phyloP scores from a whole-genome alignment of 1,139 yeast species.

The Kluyveromyces marxianus region DNA sequence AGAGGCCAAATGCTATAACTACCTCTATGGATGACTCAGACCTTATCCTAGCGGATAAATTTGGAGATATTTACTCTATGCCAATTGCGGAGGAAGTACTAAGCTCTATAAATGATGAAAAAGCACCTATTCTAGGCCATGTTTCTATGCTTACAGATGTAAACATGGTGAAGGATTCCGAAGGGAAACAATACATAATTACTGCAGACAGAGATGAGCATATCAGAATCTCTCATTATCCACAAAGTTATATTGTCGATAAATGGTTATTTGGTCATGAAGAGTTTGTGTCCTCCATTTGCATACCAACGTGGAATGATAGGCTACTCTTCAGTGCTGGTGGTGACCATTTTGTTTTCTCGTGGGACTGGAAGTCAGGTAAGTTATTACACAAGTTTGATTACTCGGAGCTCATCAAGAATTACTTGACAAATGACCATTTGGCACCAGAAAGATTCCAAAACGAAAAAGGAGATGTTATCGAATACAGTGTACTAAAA shows the following conservation, averaged over 20 bases:
- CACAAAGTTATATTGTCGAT: constrained; percentile 69
- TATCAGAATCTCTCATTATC: constrained; percentile 77
- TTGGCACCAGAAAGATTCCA: constrained; percentile 62
- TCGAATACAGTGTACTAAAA: constrained; percentile 49
- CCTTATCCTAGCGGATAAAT: constrained; percentile 84
- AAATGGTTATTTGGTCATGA: constrained; percentile 83
- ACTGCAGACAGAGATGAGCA: constrained; percentile 97
- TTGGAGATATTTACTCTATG: constrained; percentile 83
- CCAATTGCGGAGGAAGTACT: constrained; percentile 30
- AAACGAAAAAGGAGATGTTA: constrained; percentile 38
- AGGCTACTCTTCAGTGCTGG: constrained; percentile 69
- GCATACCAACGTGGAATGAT: constrained; percentile 44
- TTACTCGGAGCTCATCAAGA: constrained; percentile 41
- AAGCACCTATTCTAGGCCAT: constrained; percentile 75
- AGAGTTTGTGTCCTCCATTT: constrained; percentile 66
- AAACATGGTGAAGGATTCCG: constrained; percentile 36
- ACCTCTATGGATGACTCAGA: constrained; percentile 43
- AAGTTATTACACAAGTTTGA: constrained; percentile 43
- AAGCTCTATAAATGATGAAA: constrained; percentile 22
- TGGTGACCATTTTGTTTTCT: constrained; percentile 70
- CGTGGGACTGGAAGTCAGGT: constrained; percentile 71
- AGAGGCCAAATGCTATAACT: constrained; percentile 82
- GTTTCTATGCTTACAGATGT: constrained; percentile 91
- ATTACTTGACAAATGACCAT: constrained; percentile 50
- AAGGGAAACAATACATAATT: constrained; percentile 46